Percentiles rank a stretch among this genome's conserved stretches.
Evolutionary conservation across 495 filamentous ascomycete genomes (phyloP).

Genomic region (Hypoxylon intermedium): DNA sequence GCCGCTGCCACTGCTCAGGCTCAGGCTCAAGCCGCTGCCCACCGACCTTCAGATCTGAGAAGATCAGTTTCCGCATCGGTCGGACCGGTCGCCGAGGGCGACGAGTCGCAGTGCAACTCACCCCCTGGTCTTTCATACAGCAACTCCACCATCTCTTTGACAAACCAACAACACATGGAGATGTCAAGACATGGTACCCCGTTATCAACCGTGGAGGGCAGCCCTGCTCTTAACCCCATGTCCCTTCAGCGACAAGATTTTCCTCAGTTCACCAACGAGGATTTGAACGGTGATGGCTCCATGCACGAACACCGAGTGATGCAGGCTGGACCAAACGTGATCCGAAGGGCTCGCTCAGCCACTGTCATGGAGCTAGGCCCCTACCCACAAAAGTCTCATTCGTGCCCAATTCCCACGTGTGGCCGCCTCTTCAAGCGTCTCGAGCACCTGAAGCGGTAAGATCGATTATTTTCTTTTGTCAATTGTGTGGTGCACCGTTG

Average conservation of each 20-base stretch:
- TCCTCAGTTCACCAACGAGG: conserved; percentile 67
- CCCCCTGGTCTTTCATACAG: conserved; percentile 73
- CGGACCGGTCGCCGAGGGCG: conserved; percentile 78
- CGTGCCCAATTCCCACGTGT: conserved; percentile 97
- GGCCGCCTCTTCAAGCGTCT: conserved; percentile 97
- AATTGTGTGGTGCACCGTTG: conserved; percentile 44
- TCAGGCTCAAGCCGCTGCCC: conserved; percentile 60
- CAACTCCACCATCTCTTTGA: conserved; percentile 62
- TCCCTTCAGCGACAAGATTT: conserved; percentile 73
- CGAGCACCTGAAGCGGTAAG: conserved; percentile 98
- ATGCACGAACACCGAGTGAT: conserved; percentile 67
- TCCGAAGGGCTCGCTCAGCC: conserved; percentile 89
- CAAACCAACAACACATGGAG: conserved; percentile 70
- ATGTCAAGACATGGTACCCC: conserved; percentile 90
- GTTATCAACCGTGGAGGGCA: conserved; percentile 77
- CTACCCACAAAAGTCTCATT: conserved; percentile 96
- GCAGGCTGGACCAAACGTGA: conserved; percentile 72
- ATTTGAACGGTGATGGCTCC: conserved; percentile 62
- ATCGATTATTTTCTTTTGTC: conserved; percentile 58
- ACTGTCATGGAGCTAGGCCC: conserved; percentile 96
- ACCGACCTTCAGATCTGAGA: conserved; percentile 83
- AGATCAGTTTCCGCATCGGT: conserved; percentile 91
- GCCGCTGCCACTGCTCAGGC: conserved; percentile 65
- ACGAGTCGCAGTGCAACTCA: conserved; percentile 73
- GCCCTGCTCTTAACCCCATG: conserved; percentile 73